Base-by-base conservation (phyloP, 495 filamentous ascomycete species). In the Penicillium cosmopolitanum region DNA sequence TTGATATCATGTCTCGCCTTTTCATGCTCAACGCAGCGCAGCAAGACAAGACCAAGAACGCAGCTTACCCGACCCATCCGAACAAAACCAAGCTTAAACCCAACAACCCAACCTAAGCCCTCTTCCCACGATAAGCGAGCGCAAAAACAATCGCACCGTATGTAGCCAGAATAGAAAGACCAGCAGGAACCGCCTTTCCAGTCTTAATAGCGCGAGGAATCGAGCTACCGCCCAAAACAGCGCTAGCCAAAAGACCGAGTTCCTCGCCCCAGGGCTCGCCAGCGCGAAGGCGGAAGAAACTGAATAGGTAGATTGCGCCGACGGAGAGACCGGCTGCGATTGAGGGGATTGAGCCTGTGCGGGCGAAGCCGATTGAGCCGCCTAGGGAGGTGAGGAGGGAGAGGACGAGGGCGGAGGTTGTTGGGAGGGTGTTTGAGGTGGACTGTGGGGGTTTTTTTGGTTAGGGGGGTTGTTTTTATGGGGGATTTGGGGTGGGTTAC, bases 341-440 rank as follows among this genome's bases (percentile, higher is more conserved):
- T 15, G 92, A 96, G 40, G 94, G 94, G 58, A 93, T 70, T 23
- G 93, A 97, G 57, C 90, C 87, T 0, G 92, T 95, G 67, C 87
- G 87, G 34, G 81, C 77, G 74, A 89, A 98, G 68, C 95, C 95
- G 65, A 89, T 89, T 53, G 87, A 86, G 58, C 95, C 95, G 63
- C 95, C 95, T 44, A 88, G 79, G 51, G 92, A 92, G 60, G 92
- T 97, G 31, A 98, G 81, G 64, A 84, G 80, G 53, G 88, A 89
- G 72, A 98, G 88, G 65, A 89, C 64, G 73, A 87, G 88, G 51
- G 94, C 91, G 58, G 78, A 73, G 63, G 66, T 75, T 60, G 60
- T 66, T 57, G 67, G 62, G 60, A 58, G 36, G 11, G 56, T n/a
- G 40, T 50, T 56, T 33, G 58, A 12, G 46, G 34, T 35, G 46